These are phyloP conservation scores for Arthrobotrys conoides DNA, from an alignment of 2,329 filamentous ascomycete species.

Conservation along the genomic window DNA sequence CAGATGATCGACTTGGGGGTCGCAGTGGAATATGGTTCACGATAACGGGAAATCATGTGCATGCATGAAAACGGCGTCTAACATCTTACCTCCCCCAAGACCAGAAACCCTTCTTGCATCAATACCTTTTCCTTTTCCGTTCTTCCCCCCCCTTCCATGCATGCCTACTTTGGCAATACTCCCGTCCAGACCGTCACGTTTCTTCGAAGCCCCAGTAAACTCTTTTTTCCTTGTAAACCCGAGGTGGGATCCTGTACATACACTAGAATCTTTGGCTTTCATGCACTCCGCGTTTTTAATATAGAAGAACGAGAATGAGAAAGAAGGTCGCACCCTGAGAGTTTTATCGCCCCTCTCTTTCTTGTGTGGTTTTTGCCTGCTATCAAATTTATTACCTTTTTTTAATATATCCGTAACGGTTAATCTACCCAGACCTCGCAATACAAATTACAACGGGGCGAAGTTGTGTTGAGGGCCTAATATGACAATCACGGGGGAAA, in stretches of 20 bases:
- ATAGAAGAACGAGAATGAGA: conserved; percentile 13
- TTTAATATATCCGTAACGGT: conserved; percentile 50
- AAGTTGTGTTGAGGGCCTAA: conserved; percentile 42
- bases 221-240: conserved; percentile 2
- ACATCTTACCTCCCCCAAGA: neutral
- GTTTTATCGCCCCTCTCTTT: conserved; percentile 9
- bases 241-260: conserved; percentile 9
- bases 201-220: neutral
- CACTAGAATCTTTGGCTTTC: neutral
- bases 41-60: conserved; percentile 23
- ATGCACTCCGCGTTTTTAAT: conserved; percentile 45
- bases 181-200: conserved; percentile 16
- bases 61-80: conserved; percentile 17
- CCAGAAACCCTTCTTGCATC: neutral
- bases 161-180: conserved; percentile 30
- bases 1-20: conserved; percentile 5
- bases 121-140: conserved; percentile 21
- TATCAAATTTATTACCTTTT: conserved; percentile 22
- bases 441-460: conserved; percentile 32
- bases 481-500: conserved; percentile 29
- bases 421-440: conserved; percentile 9
- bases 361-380: neutral
- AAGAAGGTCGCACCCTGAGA: conserved; percentile 6
- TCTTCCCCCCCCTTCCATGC: neutral
- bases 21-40: neutral